Conservation (phyloP, 495 filamentous ascomycete species). For the Penicillium diatomitis region DNA sequence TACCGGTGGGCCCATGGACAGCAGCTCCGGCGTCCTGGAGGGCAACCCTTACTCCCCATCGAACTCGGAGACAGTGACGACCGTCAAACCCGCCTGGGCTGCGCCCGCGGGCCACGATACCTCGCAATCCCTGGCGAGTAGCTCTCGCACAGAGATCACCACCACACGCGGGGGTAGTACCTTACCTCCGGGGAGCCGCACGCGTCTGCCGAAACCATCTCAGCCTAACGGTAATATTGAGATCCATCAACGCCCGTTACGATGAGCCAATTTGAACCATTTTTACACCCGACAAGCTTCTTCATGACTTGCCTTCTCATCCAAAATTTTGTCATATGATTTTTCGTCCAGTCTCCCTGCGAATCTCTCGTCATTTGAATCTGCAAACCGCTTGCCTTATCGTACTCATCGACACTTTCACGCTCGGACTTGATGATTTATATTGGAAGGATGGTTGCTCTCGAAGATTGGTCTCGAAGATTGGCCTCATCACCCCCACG, state of each 20-base stretch:
- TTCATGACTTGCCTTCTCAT: neutral
- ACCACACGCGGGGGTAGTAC: conserved; percentile 1
- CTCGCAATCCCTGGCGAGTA: conserved; percentile 15
- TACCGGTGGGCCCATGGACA: conserved; percentile 11
- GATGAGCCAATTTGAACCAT: neutral
- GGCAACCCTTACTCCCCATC: conserved; percentile 6
- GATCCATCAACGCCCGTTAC: conserved; percentile 17
- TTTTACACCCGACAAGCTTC: neutral
- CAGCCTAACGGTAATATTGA: conserved; percentile 16
- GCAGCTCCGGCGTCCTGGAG: conserved; percentile 12
- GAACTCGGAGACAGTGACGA: conserved; percentile 10
- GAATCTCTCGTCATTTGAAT: too few relatives aligned
- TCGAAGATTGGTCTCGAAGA: too few relatives aligned
- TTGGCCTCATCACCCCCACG: too few relatives aligned
- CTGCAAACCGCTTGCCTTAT: too few relatives aligned
- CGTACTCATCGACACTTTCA: too few relatives aligned
- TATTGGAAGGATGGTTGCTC: too few relatives aligned
- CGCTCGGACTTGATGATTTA: too few relatives aligned
- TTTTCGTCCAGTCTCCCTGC: too few relatives aligned
- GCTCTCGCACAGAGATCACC: conserved; percentile 23
- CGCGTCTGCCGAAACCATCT: conserved; percentile 16
- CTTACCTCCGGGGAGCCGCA: conserved; percentile 4
- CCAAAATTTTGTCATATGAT: too few relatives aligned
- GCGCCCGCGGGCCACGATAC: neutral
- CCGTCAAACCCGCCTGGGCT: neutral